Percentiles rank a stretch among this genome's conserved stretches.
phyloP scores from a whole-genome alignment of 2,329 filamentous ascomycete species.

The Didymellaceae sp. region DNA sequence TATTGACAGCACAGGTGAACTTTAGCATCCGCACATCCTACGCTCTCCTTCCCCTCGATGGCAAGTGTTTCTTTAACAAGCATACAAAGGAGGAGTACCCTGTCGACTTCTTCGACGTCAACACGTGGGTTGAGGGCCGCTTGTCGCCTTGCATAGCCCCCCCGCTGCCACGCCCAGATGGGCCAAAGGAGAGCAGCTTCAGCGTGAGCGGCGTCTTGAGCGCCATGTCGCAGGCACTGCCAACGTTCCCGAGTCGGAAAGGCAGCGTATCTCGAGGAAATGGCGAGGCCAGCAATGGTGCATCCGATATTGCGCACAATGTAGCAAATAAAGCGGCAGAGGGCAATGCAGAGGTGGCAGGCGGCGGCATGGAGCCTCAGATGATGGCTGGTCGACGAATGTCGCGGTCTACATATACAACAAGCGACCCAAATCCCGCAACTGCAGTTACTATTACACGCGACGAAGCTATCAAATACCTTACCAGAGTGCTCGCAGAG shows the following conservation, averaged over 20 bases:
- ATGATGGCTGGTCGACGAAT: slow-evolving; percentile 49
- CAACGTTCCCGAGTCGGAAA: slow-evolving; percentile 45
- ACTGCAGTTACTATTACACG: slow-evolving; percentile 61
- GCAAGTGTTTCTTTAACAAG: slow-evolving; percentile 86
- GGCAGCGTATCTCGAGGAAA: slow-evolving; percentile 45
- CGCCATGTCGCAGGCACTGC: slow-evolving; percentile 56
- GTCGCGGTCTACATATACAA: slow-evolving; percentile 26
- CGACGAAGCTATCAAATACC: slow-evolving; percentile 67
- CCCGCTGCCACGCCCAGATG: slow-evolving; percentile 64
- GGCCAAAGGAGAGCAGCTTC: slow-evolving; percentile 44
- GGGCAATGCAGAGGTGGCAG: slow-evolving; percentile 37
- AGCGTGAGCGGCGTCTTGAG: slow-evolving; percentile 55
- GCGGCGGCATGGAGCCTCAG: slow-evolving; percentile 55
- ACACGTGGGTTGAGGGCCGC: slow-evolving; percentile 79
- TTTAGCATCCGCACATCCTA: slow-evolving; percentile 90
- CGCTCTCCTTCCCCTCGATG: slow-evolving; percentile 82
- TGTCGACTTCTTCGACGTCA: slow-evolving; percentile 81
- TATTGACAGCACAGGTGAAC: slow-evolving; percentile 90
- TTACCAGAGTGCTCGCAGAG: slow-evolving; percentile 74
- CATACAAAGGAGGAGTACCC: slow-evolving; percentile 79
- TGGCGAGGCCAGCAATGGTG: slow-evolving; percentile 13
- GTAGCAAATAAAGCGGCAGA: slow-evolving; percentile 37
- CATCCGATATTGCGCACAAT: slow-evolving; percentile 32
- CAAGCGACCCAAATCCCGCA: slow-evolving; percentile 34
- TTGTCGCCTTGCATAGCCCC: slow-evolving; percentile 79